A percentile compares a stretch with the other conserved stretches of the same genome.
phyloP scores from a whole-genome alignment of 768 basidiomycete species.

The Leccinum incarnatum region DNA sequence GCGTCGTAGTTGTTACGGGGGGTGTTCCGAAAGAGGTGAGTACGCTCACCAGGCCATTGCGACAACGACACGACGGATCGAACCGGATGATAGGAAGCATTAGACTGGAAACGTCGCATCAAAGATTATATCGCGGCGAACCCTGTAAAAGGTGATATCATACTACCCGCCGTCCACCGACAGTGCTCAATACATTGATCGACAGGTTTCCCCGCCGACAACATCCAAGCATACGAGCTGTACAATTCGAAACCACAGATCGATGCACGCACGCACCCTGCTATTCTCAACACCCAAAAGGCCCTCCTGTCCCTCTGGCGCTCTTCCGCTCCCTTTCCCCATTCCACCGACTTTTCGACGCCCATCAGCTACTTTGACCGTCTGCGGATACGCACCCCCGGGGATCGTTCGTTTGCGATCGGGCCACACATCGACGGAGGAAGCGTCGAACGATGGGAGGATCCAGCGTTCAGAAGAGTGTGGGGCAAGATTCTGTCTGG shows the following conservation, averaged over 20 bases:
- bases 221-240: slow-evolving; percentile 72
- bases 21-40: slow-evolving; percentile 53
- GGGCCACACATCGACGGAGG: slow-evolving; percentile 61
- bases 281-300: slow-evolving; percentile 53
- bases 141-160: slow-evolving; percentile 45
- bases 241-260: slow-evolving; percentile 68
- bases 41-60: slow-evolving; percentile 10
- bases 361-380: slow-evolving; percentile 80
- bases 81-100: slow-evolving; percentile 45
- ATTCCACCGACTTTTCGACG: slow-evolving; percentile 45
- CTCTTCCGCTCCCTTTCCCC: slow-evolving; percentile 35
- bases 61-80: background rate
- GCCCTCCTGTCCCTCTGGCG: slow-evolving; percentile 62
- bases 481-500: slow-evolving; percentile 45
- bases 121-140: slow-evolving; percentile 54
- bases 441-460: slow-evolving; percentile 56
- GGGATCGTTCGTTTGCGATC: slow-evolving; percentile 63
- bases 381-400: slow-evolving; percentile 68
- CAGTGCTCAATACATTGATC: background rate
- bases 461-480: slow-evolving; percentile 39
- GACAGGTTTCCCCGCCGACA: slow-evolving; percentile 61
- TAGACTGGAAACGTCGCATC: slow-evolving; percentile 56
- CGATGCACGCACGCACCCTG: slow-evolving; percentile 64
- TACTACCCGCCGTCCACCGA: background rate
- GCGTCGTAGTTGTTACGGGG: slow-evolving; percentile 55